Conservation (phyloP, 1,139 yeast species). For the Debaryomyces udenii region DNA sequence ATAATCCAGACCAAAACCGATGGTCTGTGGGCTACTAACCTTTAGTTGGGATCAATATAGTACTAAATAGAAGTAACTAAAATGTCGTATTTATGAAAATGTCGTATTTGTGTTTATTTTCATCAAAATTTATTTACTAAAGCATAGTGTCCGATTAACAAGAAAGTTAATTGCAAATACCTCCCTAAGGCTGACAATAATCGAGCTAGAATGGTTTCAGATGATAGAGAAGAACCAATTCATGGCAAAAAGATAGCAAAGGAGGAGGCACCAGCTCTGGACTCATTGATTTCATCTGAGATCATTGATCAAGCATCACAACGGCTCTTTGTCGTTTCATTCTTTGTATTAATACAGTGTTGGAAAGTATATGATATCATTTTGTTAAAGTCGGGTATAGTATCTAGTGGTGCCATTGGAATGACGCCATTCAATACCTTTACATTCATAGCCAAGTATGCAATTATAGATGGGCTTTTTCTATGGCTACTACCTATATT, state of each 20-base stretch:
- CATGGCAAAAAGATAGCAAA: slow-evolving; percentile 12
- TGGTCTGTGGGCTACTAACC: slow-evolving; percentile 62
- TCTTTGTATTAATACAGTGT: slow-evolving; percentile 76
- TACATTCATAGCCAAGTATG: slow-evolving; percentile 69
- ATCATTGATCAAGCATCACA: slow-evolving; percentile 83
- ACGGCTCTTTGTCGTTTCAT: slow-evolving; percentile 61
- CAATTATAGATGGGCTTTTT: slow-evolving; percentile 70
- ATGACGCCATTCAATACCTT: slow-evolving; percentile 45
- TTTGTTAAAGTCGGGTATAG: slow-evolving; percentile 39
- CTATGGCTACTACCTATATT: slow-evolving; percentile 72
- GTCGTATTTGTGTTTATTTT: slow-evolving; percentile 8
- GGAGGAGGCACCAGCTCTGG: slow-evolving; percentile 9
- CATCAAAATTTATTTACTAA: background rate
- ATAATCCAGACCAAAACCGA: slow-evolving; percentile 66
- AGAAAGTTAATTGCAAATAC: background rate
- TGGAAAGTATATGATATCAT: slow-evolving; percentile 78
- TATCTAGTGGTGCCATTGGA: slow-evolving; percentile 14
- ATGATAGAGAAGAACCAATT: slow-evolving; percentile 3
- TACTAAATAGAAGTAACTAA: background rate
- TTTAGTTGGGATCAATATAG: slow-evolving; percentile 6
- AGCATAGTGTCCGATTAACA: background rate
- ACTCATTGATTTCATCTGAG: slow-evolving; percentile 51
- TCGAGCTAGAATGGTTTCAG: slow-evolving; percentile 10
- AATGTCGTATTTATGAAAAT: slow-evolving; percentile 9
- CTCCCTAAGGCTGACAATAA: too few relatives aligned